These are phyloP conservation scores for Closterium sp. DNA, from an alignment of 139 green algal species.

Conservation along the genomic window DNA sequence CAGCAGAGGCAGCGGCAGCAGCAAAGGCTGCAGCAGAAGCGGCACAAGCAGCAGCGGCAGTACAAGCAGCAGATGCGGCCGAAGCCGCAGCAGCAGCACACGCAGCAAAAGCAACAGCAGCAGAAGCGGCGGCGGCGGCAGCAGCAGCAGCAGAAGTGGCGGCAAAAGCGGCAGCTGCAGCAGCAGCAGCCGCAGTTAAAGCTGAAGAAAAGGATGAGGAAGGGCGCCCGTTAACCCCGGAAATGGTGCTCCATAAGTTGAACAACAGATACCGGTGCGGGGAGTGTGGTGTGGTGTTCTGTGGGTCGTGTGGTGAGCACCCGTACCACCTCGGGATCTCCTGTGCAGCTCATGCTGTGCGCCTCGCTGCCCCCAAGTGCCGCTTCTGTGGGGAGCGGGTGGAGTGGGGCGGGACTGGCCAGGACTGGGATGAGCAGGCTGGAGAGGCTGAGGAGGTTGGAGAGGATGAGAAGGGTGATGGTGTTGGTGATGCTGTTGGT, in stretches of 20 bases:
- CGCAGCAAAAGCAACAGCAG: not conserved
- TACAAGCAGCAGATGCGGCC: not conserved
- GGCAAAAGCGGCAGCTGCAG: not conserved
- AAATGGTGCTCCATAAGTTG: not conserved
- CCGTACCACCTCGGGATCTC: not conserved
- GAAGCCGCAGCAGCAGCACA: not conserved
- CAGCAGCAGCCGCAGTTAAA: not conserved
- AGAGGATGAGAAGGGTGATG: not conserved
- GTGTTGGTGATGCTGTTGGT: too few relatives aligned
- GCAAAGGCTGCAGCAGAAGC: not conserved
- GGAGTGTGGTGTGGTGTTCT: not conserved
- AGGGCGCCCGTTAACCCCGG: not conserved
- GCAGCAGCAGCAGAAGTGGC: not conserved
- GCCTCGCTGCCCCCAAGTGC: not conserved
- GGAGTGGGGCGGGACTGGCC: not conserved
- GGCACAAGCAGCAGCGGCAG: not conserved
- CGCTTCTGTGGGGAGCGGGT: not conserved
- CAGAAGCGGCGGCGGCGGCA: not conserved
- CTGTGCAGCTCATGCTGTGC: not conserved
- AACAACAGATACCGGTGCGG: not conserved
- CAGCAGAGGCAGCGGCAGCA: not conserved
- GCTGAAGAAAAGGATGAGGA: not conserved
- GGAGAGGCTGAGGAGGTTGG: too few relatives aligned
- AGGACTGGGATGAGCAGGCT: not conserved
- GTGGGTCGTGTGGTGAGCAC: not conserved